Conservation (phyloP, 306 rosid genomes). For the Quercus bicolor region DNA sequence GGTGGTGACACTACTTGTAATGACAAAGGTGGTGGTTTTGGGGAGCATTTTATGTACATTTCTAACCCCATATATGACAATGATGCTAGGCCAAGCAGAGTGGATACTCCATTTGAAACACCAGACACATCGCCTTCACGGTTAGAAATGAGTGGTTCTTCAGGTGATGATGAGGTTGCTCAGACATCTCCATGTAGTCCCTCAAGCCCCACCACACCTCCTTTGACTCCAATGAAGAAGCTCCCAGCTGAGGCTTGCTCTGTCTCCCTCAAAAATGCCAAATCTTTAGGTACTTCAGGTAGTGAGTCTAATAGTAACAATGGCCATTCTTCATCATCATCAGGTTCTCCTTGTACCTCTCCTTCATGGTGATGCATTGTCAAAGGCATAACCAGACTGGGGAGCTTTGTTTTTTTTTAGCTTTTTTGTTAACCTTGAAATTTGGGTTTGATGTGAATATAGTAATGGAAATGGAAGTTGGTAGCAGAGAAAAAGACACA, state of each 20-base stretch:
- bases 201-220: slow-evolving; percentile 52
- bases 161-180: slow-evolving; percentile 40
- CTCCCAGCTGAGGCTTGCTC: slow-evolving; percentile 72
- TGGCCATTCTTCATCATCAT: slow-evolving; percentile 65
- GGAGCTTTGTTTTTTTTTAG: neutral
- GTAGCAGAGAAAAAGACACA: slow-evolving; percentile 18
- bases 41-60: slow-evolving; percentile 69
- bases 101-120: slow-evolving; percentile 70
- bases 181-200: slow-evolving; percentile 16
- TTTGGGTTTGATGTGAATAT: slow-evolving; percentile 25
- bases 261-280: slow-evolving; percentile 65
- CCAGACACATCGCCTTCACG: slow-evolving; percentile 82
- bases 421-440: slow-evolving; percentile 1
- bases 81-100: slow-evolving; percentile 32
- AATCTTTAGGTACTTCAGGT: slow-evolving; percentile 54
- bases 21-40: slow-evolving; percentile 3
- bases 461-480: slow-evolving; percentile 8
- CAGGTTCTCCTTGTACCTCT: slow-evolving; percentile 72
- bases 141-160: slow-evolving; percentile 44
- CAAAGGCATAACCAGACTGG: slow-evolving; percentile 13
- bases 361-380: slow-evolving; percentile 71
- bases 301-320: slow-evolving; percentile 66
- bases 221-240: slow-evolving; percentile 81
- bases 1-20: slow-evolving; percentile 8
- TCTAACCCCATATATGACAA: slow-evolving; percentile 84